Conservation (phyloP, 2,329 filamentous ascomycete genomes). For the Calonectria pauciramosa region DNA sequence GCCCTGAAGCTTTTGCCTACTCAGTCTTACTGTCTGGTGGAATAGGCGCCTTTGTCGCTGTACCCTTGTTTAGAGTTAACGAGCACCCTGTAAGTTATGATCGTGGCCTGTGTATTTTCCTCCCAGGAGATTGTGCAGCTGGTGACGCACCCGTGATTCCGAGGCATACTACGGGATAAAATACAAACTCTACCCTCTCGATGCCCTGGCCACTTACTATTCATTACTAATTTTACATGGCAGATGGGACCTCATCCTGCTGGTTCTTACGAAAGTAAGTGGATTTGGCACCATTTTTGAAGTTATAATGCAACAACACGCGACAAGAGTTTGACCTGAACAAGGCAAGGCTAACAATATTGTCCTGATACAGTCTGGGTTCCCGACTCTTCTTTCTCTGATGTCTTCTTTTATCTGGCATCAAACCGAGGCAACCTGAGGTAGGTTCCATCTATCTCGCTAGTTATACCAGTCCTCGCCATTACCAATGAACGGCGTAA, state of each 20-base stretch:
- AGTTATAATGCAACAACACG: too few relatives aligned
- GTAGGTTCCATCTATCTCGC: background rate
- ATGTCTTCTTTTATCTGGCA: background rate
- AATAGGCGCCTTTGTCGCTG: background rate
- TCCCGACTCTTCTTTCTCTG: background rate
- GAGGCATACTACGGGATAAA: background rate
- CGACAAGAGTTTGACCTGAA: background rate
- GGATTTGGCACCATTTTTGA: too few relatives aligned
- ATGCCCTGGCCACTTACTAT: too few relatives aligned
- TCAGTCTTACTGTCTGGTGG: background rate
- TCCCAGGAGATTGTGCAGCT: too few relatives aligned
- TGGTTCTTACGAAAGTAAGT: constrained; percentile 6
- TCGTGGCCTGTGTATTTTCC: too few relatives aligned
- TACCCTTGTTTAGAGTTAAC: background rate
- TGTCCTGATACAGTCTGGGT: background rate
- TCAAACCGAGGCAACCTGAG: background rate
- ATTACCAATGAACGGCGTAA: too few relatives aligned
- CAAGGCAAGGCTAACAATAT: background rate
- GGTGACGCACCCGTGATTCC: too few relatives aligned
- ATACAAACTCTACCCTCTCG: background rate
- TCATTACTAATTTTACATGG: background rate
- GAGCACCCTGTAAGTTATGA: background rate
- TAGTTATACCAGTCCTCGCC: too few relatives aligned
- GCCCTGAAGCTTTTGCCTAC: background rate
- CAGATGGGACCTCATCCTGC: constrained; percentile 3